Conservation (phyloP, 306 rosid species). For the Neltuma alba region DNA sequence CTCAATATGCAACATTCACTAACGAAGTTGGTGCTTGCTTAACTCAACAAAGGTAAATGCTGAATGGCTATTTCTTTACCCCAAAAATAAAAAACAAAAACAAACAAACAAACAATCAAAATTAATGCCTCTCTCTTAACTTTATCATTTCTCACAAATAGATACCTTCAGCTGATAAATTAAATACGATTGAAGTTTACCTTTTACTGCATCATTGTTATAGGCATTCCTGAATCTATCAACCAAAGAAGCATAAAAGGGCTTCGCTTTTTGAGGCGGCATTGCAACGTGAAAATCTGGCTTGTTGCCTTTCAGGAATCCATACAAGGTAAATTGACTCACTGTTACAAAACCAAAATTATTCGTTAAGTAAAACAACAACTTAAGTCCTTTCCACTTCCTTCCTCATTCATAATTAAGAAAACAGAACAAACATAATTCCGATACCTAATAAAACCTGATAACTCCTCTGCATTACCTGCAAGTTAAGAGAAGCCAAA, state of each 20-base stretch:
- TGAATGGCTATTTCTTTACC: too few species aligned
- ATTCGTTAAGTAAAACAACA: not conserved
- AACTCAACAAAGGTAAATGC: too few species aligned
- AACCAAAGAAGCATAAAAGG: constrained; percentile 79
- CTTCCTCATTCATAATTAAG: not conserved
- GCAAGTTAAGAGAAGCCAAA: constrained; percentile 28
- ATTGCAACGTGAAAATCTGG: constrained; percentile 96
- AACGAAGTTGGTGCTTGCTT: too few species aligned
- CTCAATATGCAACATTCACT: too few species aligned
- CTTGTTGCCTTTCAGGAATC: constrained; percentile 86
- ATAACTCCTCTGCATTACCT: constrained; percentile 82
- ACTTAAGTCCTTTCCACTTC: not conserved
- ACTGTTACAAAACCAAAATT: constrained; percentile 52
- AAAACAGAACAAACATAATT: not conserved
- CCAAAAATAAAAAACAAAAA: too few species aligned
- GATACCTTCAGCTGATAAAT: too few species aligned
- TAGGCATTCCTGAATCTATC: constrained; percentile 70
- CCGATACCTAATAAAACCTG: constrained; percentile 70
- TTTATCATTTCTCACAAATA: too few species aligned
- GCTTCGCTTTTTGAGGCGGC: constrained; percentile 81
- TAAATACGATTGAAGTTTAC: constrained; percentile 39
- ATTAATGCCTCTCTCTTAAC: too few species aligned
- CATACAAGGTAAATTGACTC: constrained; percentile 93
- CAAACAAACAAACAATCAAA: too few species aligned
- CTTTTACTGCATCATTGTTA: constrained; percentile 64